These are phyloP conservation scores for Penicillium odoratum DNA, from an alignment of 495 filamentous ascomycete genomes.

Conservation along the genomic window DNA sequence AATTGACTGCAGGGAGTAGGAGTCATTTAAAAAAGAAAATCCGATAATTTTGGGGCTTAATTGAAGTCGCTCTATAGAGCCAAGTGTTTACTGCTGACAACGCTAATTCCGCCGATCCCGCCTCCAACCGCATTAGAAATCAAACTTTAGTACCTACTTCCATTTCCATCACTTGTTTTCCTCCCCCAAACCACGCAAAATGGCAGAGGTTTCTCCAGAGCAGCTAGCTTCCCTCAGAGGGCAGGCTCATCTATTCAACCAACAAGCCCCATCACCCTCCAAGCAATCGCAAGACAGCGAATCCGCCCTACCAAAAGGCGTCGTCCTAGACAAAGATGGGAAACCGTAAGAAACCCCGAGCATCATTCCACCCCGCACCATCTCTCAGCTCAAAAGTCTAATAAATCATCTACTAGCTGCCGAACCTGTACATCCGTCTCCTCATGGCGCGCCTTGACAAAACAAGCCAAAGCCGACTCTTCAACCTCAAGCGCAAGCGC, in stretches of 20 bases:
- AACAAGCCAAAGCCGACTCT: constrained; percentile 42
- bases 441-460: constrained; percentile 69
- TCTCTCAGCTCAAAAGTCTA: constrained; percentile 1
- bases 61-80: neutral
- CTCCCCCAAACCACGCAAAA: constrained; percentile 2
- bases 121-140: constrained; percentile 26
- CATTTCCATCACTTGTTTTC: neutral
- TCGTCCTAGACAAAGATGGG: constrained; percentile 87
- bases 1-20: neutral
- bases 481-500: constrained; percentile 22
- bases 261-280: constrained; percentile 20
- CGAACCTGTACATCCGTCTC: constrained; percentile 79
- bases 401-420: constrained; percentile 59
- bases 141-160: constrained; percentile 7
- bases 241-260: constrained; percentile 22
- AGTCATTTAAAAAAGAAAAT: neutral
- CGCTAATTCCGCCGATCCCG: constrained; percentile 3
- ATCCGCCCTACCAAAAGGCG: constrained; percentile 64
- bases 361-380: neutral
- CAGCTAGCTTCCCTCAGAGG: constrained; percentile 7
- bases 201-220: constrained; percentile 25
- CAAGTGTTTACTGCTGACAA: neutral
- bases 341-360: constrained; percentile 75
- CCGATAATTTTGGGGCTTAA: neutral
- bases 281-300: constrained; percentile 32